Conservation (phyloP, 2,329 filamentous ascomycete genomes). For the Hymenoscyphus fructigenus region DNA sequence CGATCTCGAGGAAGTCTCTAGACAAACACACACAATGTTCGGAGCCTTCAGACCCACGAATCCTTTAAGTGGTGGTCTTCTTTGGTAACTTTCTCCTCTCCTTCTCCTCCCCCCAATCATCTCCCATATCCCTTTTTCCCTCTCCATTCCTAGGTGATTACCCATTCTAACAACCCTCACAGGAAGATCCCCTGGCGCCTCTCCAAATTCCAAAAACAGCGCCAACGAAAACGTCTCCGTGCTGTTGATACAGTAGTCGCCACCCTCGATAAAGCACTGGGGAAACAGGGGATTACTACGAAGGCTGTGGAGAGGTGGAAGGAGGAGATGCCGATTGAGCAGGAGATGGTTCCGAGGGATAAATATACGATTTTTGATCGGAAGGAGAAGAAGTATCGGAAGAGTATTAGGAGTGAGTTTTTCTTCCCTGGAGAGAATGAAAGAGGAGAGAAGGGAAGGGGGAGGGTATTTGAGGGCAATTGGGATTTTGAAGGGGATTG, state of each 20-base stretch:
- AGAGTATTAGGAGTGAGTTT: slow-evolving; percentile 89
- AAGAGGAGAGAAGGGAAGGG: too few species aligned
- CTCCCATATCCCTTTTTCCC: neutral
- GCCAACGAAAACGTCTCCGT: slow-evolving; percentile 79
- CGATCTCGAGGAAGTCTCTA: slow-evolving; percentile 8
- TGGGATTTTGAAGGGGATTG: neutral
- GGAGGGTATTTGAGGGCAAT: neutral
- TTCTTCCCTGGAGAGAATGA: neutral
- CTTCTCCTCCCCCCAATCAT: neutral
- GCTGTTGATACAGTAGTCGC: slow-evolving; percentile 86
- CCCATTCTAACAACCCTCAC: slow-evolving; percentile 1
- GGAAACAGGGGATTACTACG: slow-evolving; percentile 67
- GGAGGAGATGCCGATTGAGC: slow-evolving; percentile 90
- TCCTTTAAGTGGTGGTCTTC: slow-evolving; percentile 73
- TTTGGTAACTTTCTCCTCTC: slow-evolving; percentile 65
- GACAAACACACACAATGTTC: slow-evolving; percentile 62
- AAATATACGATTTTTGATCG: slow-evolving; percentile 98
- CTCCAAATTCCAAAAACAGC: slow-evolving; percentile 84
- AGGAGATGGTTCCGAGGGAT: slow-evolving; percentile 92
- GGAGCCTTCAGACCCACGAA: slow-evolving; percentile 78
- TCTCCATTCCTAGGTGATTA: neutral
- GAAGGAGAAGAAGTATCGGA: slow-evolving; percentile 92
- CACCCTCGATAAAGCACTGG: slow-evolving; percentile 75
- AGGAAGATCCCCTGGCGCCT: slow-evolving; percentile 97
- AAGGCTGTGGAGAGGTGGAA: slow-evolving; percentile 90